Evolutionary conservation across 2,329 filamentous ascomycete species (phyloP), one percentile per base, ranked within the genome.

Genomic region (Diaporthe batatas): DNA sequence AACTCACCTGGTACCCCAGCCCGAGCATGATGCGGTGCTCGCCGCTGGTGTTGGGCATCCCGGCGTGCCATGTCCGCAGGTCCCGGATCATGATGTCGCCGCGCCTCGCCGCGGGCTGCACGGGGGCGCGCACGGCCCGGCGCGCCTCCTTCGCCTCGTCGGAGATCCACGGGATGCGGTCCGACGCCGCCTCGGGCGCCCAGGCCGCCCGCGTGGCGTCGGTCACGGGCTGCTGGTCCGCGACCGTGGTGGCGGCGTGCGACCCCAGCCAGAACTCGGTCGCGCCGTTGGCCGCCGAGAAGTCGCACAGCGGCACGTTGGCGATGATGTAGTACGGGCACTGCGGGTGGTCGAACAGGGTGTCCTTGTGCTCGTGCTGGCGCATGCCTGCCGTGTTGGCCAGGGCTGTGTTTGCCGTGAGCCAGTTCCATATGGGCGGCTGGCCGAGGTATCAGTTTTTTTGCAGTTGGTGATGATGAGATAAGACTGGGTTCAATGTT

Each of bases 261-360:
- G 81, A 80, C 3, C 82, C 82, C 8, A 83, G 80, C 82, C 81
- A 84, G 76, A 84, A 83, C 75, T 83, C 82, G 3, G 82, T 84
- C 1, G 81, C 76, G 34, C 82, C 82, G 69, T 80, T 84, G 29
- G 25, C 73, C 77, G 3, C 73, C 65, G 55, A 78, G 76, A 83
- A 83, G 72, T 80, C 75, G 73, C 78, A 80, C n/a, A 83, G 78
- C 5, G 82, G 81, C 11, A 83, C 75, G 73, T 83, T 84, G 75
- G 82, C 81, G 72, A 83, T 82, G 51, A 82, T 78, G 76, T 78
- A 82, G 77, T 82, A 83, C 2, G 82, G 82, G 59, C 72, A 79
- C 65, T 77, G 76, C 21, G 82, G 82, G 75, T 83, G 82, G 64
- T 73, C 77, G 75, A 81, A 83, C 55, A 75, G 74, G 25, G 78